phyloP scores from a whole-genome alignment of 306 rosid genomes.

The Fragaria ananassa region DNA sequence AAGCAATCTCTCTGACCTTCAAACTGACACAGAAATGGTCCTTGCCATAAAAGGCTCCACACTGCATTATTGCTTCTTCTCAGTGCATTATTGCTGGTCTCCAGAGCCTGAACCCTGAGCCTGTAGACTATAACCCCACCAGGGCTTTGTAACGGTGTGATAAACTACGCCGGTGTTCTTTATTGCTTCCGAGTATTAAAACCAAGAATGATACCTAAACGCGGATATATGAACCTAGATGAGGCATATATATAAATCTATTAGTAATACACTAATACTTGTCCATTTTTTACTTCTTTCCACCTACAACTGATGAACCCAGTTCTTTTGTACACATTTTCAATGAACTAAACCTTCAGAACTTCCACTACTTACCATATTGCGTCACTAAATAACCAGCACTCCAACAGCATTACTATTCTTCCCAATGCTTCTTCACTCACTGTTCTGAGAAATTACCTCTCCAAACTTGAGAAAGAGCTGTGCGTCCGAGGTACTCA shows the following conservation, averaged over 20 bases:
- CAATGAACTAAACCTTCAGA: background rate
- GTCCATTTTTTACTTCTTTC: constrained; percentile 21
- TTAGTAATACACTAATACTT: constrained; percentile 5
- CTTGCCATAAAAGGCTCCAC: background rate
- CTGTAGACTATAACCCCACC: background rate
- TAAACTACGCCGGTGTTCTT: no score
- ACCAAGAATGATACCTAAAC: background rate
- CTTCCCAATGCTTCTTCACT: constrained; percentile 26
- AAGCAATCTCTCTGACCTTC: background rate
- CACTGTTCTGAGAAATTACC: constrained; percentile 86
- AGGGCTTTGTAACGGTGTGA: background rate
- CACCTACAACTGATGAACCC: constrained; percentile 14
- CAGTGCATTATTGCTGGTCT: constrained; percentile 40
- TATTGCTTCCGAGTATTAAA: background rate
- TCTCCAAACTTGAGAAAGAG: constrained; percentile 89
- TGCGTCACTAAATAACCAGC: background rate
- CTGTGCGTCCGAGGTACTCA: constrained; percentile 90
- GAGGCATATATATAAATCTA: constrained; percentile 7
- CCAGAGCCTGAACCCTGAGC: background rate
- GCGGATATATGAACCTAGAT: background rate
- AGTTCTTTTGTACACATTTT: constrained; percentile 43
- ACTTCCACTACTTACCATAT: constrained; percentile 5
- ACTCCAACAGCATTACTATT: no score
- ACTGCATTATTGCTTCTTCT: background rate
- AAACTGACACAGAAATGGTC: background rate